A percentile compares a stretch with the other conserved stretches of the same genome.
These are phyloP conservation scores for Magnaporthiopsis rhizophila DNA, from an alignment of 2,329 filamentous ascomycete genomes.

Conservation along the genomic window DNA sequence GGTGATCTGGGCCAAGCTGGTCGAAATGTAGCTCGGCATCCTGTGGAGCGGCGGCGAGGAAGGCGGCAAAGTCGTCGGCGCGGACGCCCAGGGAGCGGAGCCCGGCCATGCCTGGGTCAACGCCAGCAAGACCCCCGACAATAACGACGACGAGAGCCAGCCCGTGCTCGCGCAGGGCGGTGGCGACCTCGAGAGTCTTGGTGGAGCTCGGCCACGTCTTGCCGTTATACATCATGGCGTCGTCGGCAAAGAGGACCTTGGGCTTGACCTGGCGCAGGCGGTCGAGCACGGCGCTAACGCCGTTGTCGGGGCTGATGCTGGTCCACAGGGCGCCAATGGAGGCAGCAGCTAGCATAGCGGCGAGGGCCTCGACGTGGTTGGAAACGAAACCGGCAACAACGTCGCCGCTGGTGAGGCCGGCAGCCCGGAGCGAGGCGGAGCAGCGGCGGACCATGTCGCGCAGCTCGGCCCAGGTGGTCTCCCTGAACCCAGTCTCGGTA, in stretches of 20 bases:
- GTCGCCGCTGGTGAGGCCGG: slow-evolving; percentile 50
- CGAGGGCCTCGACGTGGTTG: slow-evolving; percentile 79
- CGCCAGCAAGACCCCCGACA: slow-evolving; percentile 45
- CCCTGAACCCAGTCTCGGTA: slow-evolving; percentile 63
- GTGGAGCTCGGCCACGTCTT: slow-evolving; percentile 73
- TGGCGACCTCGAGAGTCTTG: slow-evolving; percentile 73
- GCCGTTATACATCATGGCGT: slow-evolving; percentile 84
- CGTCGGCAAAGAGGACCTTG: slow-evolving; percentile 75
- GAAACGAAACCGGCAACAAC: slow-evolving; percentile 71
- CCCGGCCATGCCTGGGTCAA: slow-evolving; percentile 32
- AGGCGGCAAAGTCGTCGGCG: slow-evolving; percentile 35
- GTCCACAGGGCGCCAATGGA: slow-evolving; percentile 88
- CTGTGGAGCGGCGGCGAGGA: slow-evolving; percentile 31
- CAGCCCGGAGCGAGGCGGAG: slow-evolving; percentile 55
- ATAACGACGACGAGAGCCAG: slow-evolving; percentile 69
- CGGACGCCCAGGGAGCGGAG: slow-evolving; percentile 30
- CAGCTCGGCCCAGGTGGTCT: slow-evolving; percentile 68
- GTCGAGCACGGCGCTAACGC: slow-evolving; percentile 84
- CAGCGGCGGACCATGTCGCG: slow-evolving; percentile 70
- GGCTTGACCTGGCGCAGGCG: slow-evolving; percentile 80
- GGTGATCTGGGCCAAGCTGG: slow-evolving; percentile 76
- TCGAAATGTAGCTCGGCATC: slow-evolving; percentile 54
- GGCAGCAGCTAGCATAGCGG: slow-evolving; percentile 79
- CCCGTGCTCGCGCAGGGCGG: slow-evolving; percentile 48
- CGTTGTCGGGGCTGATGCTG: slow-evolving; percentile 84